These are phyloP conservation scores for Dryas drummondii DNA, from an alignment of 306 rosid genomes.

Conservation along the genomic window DNA sequence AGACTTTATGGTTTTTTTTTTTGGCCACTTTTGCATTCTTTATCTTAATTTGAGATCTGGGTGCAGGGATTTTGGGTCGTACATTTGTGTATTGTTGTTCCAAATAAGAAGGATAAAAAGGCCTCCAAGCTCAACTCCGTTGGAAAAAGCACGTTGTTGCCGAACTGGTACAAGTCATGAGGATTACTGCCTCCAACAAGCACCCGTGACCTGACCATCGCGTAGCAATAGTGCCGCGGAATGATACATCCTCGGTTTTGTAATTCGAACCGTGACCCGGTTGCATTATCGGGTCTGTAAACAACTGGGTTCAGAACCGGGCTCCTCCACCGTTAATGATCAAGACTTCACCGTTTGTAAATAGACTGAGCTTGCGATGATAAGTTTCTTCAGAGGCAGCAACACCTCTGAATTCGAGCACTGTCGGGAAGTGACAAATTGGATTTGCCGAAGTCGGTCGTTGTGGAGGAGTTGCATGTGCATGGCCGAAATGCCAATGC, in stretches of 20 bases:
- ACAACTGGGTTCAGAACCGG: slow-evolving; percentile 43
- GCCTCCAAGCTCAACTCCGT: slow-evolving; percentile 45
- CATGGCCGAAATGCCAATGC: slow-evolving; percentile 76
- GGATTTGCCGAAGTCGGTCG: slow-evolving; percentile 70
- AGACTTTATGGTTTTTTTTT: too few relatives aligned
- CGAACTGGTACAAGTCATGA: slow-evolving; percentile 40
- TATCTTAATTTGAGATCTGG: slow-evolving; percentile 11
- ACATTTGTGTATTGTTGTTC: slow-evolving; percentile 13
- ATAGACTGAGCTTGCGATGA: neutral
- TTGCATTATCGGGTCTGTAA: slow-evolving; percentile 25
- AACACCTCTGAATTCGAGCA: slow-evolving; percentile 60
- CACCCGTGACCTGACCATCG: slow-evolving; percentile 44
- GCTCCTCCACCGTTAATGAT: slow-evolving; percentile 47
- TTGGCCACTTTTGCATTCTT: neutral
- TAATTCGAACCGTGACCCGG: slow-evolving; percentile 41
- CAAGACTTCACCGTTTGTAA: slow-evolving; percentile 58
- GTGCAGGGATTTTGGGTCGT: slow-evolving; percentile 32
- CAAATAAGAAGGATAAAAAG: slow-evolving; percentile 35
- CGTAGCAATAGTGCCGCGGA: slow-evolving; percentile 57
- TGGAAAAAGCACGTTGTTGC: slow-evolving; percentile 34
- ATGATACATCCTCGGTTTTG: slow-evolving; percentile 56
- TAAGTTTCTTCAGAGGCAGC: slow-evolving; percentile 41
- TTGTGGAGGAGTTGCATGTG: slow-evolving; percentile 78
- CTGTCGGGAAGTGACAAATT: slow-evolving; percentile 45
- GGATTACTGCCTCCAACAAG: slow-evolving; percentile 74